Percentiles rank a stretch among this genome's conserved stretches.
These are phyloP conservation scores for Climacium dendroides DNA, from an alignment of 225 moss, liverwort and hornwort genomes.

Conservation along the genomic window DNA sequence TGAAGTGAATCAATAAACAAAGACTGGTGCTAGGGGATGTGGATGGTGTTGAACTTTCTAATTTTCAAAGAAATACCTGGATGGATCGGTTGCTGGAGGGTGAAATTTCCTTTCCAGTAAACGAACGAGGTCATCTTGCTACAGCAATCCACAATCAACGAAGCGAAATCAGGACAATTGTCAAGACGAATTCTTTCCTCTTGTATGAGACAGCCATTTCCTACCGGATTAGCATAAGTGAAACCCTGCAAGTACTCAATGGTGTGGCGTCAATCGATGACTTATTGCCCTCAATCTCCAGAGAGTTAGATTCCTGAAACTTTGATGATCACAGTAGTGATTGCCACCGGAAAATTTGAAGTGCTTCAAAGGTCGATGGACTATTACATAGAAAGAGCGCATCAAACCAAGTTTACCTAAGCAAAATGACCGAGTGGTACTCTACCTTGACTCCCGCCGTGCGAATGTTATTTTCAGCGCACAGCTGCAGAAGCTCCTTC, in stretches of 20 bases:
- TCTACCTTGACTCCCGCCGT: constrained; percentile 41
- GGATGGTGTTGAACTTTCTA: neutral
- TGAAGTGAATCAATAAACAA: neutral
- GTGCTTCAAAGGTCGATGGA: neutral
- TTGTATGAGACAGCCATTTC: neutral
- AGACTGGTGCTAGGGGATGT: neutral
- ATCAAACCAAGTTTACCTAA: neutral
- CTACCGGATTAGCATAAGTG: neutral
- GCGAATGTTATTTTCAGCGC: constrained; percentile 11
- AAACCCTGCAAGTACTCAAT: neutral
- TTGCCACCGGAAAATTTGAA: neutral
- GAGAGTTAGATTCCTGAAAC: neutral
- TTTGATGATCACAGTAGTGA: neutral
- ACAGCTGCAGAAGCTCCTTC: constrained; percentile 35
- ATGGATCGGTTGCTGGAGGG: neutral
- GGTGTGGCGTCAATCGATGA: neutral
- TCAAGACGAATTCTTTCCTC: neutral
- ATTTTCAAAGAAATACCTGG: constrained; percentile 3
- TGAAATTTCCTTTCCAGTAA: constrained; percentile 20
- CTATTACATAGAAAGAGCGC: neutral
- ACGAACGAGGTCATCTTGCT: constrained; percentile 36
- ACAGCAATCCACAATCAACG: neutral
- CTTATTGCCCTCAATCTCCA: neutral
- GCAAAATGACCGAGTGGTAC: neutral
- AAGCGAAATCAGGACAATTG: neutral